phyloP scores from a whole-genome alignment of 2,329 filamentous ascomycete genomes.

The Fusarium burgessii region DNA sequence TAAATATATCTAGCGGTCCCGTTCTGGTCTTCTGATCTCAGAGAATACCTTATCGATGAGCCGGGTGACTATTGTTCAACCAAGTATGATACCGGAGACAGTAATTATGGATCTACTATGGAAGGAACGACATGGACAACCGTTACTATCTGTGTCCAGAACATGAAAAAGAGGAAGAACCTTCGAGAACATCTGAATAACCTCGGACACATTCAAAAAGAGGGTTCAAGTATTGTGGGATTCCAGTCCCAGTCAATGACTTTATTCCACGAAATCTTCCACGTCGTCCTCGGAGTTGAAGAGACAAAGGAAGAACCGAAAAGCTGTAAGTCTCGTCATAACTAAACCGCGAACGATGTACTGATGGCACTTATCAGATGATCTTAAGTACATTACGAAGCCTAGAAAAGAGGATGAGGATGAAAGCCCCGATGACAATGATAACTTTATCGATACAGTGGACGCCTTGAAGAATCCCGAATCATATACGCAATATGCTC shows the following conservation, averaged over 20 bases:
- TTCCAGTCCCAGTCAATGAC: background rate
- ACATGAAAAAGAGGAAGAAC: too few relatives aligned
- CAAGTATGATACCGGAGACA: accelerated
- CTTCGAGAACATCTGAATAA: background rate
- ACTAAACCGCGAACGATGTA: accelerated
- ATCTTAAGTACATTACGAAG: background rate
- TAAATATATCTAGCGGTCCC: background rate
- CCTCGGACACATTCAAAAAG: background rate
- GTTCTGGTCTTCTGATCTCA: background rate
- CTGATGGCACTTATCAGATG: background rate
- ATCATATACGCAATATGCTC: background rate
- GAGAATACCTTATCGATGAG: background rate
- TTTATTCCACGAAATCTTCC: background rate
- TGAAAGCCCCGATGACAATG: background rate
- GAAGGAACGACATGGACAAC: background rate
- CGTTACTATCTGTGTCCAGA: background rate
- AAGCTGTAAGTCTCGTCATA: background rate
- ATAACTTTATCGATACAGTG: background rate
- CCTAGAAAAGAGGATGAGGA: background rate
- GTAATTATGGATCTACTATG: background rate
- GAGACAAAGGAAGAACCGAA: background rate
- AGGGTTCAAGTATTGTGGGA: background rate
- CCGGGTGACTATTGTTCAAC: background rate
- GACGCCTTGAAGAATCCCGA: background rate
- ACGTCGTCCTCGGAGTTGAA: background rate